phyloP scores from a whole-genome alignment of 1,284 basidiomycete genomes.

The Cutaneotrichosporon sp. region DNA sequence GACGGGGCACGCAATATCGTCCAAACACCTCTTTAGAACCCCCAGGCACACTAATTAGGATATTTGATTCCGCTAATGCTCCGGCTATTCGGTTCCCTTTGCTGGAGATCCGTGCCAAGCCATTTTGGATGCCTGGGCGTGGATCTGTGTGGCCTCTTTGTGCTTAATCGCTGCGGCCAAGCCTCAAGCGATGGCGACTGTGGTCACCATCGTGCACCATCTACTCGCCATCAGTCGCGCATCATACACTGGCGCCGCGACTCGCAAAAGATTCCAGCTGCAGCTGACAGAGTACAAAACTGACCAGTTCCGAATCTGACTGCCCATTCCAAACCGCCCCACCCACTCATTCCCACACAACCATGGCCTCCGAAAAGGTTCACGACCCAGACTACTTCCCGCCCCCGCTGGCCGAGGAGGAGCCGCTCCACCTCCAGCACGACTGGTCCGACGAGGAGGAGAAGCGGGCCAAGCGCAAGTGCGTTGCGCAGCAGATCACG shows the following conservation, averaged over 20 bases:
- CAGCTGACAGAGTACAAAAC: background rate
- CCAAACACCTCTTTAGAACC: background rate
- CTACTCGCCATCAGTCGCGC: background rate
- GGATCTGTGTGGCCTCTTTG: background rate
- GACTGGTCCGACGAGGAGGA: conserved; percentile 22
- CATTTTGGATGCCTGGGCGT: too few relatives aligned
- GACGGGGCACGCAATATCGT: background rate
- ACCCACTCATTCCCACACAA: background rate
- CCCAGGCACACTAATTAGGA: background rate
- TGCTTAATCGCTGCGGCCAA: background rate
- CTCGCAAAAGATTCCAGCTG: too few relatives aligned
- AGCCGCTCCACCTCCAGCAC: conserved; percentile 11
- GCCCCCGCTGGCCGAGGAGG: conserved; percentile 4
- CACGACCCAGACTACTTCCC: conserved; percentile 15
- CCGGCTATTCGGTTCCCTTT: background rate
- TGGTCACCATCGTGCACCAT: background rate
- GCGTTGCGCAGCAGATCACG: background rate
- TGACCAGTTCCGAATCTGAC: background rate
- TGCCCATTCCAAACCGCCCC: background rate
- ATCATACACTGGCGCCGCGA: background rate
- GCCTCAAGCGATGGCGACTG: conserved; percentile 1
- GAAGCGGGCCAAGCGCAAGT: conserved; percentile 32
- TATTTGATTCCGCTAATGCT: background rate
- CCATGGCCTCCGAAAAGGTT: conserved; percentile 5
- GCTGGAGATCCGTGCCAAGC: background rate